These are phyloP conservation scores for Lagerstroemia speciosa DNA, from an alignment of 345 rosid species.

Conservation along the genomic window DNA sequence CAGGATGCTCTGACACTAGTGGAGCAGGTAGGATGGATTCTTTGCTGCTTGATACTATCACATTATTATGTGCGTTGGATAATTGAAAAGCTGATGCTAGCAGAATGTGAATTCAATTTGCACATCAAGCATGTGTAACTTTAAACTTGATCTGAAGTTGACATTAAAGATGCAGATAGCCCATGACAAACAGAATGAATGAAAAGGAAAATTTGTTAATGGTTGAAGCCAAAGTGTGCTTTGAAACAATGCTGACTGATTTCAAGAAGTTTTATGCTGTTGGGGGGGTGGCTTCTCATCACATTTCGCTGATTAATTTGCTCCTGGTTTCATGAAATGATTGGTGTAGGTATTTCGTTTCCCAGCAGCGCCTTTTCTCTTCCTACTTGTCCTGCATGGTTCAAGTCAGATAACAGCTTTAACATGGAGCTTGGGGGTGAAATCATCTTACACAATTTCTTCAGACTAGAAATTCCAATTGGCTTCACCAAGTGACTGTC, in stretches of 20 bases:
- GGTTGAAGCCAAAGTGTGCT: neutral
- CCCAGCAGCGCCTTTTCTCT: slow-evolving; percentile 46
- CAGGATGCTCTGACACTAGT: slow-evolving; percentile 79
- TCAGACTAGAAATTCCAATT: slow-evolving; percentile 74
- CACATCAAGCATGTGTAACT: neutral
- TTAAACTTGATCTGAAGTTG: neutral
- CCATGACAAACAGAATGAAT: neutral
- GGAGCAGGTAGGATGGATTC: slow-evolving; percentile 59
- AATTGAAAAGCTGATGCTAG: neutral
- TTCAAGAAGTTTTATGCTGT: neutral
- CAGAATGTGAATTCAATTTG: neutral
- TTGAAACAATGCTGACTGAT: neutral
- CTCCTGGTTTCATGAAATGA: neutral
- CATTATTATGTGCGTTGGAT: neutral
- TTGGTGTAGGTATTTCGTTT: slow-evolving; percentile 58
- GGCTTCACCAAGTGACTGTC: slow-evolving; percentile 86
- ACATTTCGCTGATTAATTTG: neutral
- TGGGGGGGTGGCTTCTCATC: neutral
- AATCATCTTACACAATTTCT: slow-evolving; percentile 63
- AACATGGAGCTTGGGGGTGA: slow-evolving; percentile 79
- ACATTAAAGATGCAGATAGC: neutral
- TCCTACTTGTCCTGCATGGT: slow-evolving; percentile 52
- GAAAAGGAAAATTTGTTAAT: neutral
- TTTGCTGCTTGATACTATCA: neutral
- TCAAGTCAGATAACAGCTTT: slow-evolving; percentile 68